A percentile compares a stretch with the other conserved stretches of the same genome.
Conservation (phyloP, 2,329 filamentous ascomycete species). For the Penicillium sp. region DNA sequence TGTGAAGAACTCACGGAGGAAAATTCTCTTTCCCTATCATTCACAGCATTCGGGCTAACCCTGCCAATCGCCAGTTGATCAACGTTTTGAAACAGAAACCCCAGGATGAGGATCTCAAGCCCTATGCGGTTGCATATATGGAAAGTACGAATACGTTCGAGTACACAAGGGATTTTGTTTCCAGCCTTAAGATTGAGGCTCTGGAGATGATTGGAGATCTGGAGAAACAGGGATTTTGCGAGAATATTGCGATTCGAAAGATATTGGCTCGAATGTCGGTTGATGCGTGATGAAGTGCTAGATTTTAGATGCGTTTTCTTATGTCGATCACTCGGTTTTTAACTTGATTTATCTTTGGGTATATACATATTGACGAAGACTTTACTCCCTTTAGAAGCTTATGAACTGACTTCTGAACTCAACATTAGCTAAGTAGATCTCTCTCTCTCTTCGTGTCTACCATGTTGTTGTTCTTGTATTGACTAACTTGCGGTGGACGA, state of each 20-base stretch:
- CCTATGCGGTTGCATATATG: background rate
- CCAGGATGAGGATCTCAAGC: slow-evolving; percentile 2
- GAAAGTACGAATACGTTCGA: slow-evolving; percentile 3
- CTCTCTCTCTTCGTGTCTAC: no score
- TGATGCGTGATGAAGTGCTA: background rate
- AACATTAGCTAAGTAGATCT: no score
- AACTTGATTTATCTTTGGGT: no score
- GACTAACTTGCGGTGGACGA: no score
- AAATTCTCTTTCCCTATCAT: slow-evolving; percentile 12
- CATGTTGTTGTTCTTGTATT: no score
- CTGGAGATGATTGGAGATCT: background rate
- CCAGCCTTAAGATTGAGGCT: background rate
- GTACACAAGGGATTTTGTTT: background rate
- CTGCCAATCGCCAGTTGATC: background rate
- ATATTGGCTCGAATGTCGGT: background rate
- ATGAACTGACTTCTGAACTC: no score
- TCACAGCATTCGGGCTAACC: slow-evolving; percentile 1
- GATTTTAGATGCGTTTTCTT: background rate
- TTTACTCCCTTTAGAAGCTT: no score
- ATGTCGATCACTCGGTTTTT: background rate
- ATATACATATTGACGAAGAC: no score
- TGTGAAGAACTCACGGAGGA: slow-evolving; percentile 10
- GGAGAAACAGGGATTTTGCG: background rate
- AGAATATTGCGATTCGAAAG: background rate
- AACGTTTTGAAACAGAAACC: slow-evolving; percentile 3